A percentile compares a stretch with the other conserved stretches of the same genome.
Conservation (phyloP, 345 rosid genomes). For the Eucalyptus cloeziana region DNA sequence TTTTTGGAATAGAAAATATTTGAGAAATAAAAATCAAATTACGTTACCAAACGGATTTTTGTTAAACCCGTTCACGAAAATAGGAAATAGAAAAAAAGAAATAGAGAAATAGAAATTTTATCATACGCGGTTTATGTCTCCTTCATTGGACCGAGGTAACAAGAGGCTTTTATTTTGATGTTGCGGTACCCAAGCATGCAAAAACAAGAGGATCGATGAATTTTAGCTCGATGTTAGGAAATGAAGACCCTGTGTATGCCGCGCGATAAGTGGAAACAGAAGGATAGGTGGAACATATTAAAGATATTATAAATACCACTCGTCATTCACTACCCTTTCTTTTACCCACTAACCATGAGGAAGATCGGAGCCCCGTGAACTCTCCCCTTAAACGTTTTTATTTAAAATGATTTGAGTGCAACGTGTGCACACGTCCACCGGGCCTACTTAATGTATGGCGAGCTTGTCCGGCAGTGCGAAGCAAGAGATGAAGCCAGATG, state of each 20-base stretch:
- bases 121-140: neutral
- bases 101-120: too few species aligned
- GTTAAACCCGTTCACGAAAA: too few species aligned
- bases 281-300: neutral
- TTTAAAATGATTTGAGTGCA: neutral
- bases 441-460: neutral
- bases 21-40: too few species aligned
- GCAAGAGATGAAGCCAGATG: neutral
- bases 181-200: neutral
- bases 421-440: neutral
- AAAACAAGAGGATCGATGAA: neutral
- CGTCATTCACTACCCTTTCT: neutral
- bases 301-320: neutral
- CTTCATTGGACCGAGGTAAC: neutral
- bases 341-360: neutral
- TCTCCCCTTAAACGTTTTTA: neutral
- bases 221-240: neutral
- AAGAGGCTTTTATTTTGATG: neutral
- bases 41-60: too few species aligned
- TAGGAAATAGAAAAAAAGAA: too few species aligned
- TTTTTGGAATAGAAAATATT: too few species aligned
- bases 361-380: neutral
- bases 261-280: neutral
- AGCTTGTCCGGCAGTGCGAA: neutral
- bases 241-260: neutral